Evolutionary conservation across 345 rosid genomes (phyloP).

Genomic region (Eucalyptus guilfoylei): DNA sequence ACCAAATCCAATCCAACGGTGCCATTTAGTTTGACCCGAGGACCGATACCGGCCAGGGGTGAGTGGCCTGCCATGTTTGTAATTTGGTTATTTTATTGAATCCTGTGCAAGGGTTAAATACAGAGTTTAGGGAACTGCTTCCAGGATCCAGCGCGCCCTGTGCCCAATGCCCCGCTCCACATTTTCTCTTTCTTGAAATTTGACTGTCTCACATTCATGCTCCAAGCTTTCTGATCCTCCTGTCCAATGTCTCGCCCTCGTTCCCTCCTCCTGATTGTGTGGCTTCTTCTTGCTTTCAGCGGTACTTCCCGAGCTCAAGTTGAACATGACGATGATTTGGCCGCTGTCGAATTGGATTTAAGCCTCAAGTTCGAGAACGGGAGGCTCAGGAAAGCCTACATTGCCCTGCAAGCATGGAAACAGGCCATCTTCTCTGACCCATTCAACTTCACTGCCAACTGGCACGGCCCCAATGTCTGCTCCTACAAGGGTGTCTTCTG

Average conservation of each 20-base stretch:
- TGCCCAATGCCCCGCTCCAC: not conserved
- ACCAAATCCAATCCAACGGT: not conserved
- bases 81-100: not conserved
- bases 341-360: constrained; percentile 13
- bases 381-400: constrained; percentile 51
- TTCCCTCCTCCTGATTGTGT: not conserved
- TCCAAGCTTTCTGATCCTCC: not conserved
- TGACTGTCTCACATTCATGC: not conserved
- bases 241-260: not conserved
- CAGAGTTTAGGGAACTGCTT: not conserved
- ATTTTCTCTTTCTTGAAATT: not conserved
- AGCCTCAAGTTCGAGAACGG: constrained; percentile 34
- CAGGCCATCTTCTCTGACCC: constrained; percentile 59
- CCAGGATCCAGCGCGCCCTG: not conserved
- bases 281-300: not conserved
- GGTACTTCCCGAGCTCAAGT: not conserved
- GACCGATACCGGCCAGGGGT: not conserved
- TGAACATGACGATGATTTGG: constrained; percentile 2
- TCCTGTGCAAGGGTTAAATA: not conserved
- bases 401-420: constrained; percentile 84
- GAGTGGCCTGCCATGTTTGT: not conserved
- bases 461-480: constrained; percentile 71
- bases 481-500: constrained; percentile 76
- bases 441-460: constrained; percentile 37
- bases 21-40: not conserved